These are phyloP conservation scores for Lindgomyces ingoldianus DNA, from an alignment of 495 filamentous ascomycete species.

Conservation along the genomic window DNA sequence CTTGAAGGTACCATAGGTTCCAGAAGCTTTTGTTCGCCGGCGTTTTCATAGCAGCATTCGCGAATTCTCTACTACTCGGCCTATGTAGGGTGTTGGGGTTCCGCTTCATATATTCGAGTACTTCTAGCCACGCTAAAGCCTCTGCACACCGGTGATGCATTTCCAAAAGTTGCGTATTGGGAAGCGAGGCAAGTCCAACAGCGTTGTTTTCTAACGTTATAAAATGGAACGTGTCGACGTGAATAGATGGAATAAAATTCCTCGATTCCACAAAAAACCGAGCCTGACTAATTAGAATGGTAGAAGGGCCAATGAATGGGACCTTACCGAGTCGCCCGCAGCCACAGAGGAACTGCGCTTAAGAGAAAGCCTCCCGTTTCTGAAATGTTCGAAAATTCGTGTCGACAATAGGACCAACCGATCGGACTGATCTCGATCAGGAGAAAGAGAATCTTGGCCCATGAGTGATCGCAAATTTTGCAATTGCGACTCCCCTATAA, in stretches of 20 bases:
- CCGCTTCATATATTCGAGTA: constrained; percentile 13
- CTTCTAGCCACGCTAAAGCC: constrained; percentile 23
- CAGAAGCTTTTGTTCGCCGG: not conserved
- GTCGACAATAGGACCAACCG: constrained; percentile 17
- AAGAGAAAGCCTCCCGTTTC: constrained; percentile 27
- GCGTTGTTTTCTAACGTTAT: constrained; percentile 18
- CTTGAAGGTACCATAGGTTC: not conserved
- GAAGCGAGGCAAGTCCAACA: constrained; percentile 14
- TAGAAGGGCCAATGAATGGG: not conserved
- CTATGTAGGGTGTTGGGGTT: not conserved
- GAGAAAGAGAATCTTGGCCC: constrained; percentile 10
- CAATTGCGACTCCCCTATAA: constrained; percentile 14
- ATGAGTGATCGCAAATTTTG: constrained; percentile 18
- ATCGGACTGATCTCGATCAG: constrained; percentile 18
- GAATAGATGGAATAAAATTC: constrained; percentile 15
- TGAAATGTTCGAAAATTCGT: constrained; percentile 20
- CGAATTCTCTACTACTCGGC: too few relatives aligned
- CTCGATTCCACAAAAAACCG: constrained; percentile 1
- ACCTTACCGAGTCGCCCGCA: constrained; percentile 3
- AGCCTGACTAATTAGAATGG: constrained; percentile 9
- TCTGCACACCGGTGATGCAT: constrained; percentile 14
- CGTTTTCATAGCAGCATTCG: not conserved
- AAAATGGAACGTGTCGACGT: constrained; percentile 7
- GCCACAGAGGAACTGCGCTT: not conserved
- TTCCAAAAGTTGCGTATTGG: constrained; percentile 14